Evolutionary conservation across 257 asterid genomes (phyloP).

Genomic region (Ilex aquifolium): DNA sequence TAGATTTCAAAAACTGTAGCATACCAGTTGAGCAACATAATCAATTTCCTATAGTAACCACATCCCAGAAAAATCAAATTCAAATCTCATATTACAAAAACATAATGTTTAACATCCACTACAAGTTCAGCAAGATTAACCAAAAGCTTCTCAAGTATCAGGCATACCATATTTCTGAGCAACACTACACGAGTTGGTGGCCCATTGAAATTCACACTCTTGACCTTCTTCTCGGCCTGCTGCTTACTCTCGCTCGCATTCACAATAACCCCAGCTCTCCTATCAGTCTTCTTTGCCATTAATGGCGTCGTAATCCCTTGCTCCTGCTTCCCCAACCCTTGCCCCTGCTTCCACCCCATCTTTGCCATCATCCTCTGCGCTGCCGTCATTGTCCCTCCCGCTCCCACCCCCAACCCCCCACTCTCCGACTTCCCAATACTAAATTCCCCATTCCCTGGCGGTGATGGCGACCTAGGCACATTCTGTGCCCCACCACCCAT

Average conservation of each 20-base stretch:
- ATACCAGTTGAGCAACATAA: background rate
- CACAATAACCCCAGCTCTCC: constrained; percentile 89
- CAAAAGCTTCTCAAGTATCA: background rate
- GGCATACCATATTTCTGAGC: constrained; percentile 82
- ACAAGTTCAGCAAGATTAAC: background rate
- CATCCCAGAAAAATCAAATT: no score
- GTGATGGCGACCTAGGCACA: constrained; percentile 58
- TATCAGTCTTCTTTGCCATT: constrained; percentile 91
- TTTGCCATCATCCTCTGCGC: constrained; percentile 99
- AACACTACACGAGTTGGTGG: constrained; percentile 77
- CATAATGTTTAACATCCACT: background rate
- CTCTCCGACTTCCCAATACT: constrained; percentile 77
- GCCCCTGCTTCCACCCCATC: constrained; percentile 99
- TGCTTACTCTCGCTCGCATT: constrained; percentile 63
- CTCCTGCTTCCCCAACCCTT: constrained; percentile 88
- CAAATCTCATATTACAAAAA: constrained; percentile 1
- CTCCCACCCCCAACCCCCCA: no score
- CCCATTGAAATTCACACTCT: constrained; percentile 76
- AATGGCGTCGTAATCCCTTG: constrained; percentile 92
- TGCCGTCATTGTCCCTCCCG: constrained; percentile 60
- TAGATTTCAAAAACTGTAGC: no score
- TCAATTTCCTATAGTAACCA: no score
- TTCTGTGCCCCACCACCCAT: constrained; percentile 31
- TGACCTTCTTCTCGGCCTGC: constrained; percentile 62
- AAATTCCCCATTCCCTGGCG: constrained; percentile 46